Evolutionary conservation across 192 early-diverging fungal species (phyloP), one percentile per base, ranked within the genome.

Genomic region (Coemansia sp.): DNA sequence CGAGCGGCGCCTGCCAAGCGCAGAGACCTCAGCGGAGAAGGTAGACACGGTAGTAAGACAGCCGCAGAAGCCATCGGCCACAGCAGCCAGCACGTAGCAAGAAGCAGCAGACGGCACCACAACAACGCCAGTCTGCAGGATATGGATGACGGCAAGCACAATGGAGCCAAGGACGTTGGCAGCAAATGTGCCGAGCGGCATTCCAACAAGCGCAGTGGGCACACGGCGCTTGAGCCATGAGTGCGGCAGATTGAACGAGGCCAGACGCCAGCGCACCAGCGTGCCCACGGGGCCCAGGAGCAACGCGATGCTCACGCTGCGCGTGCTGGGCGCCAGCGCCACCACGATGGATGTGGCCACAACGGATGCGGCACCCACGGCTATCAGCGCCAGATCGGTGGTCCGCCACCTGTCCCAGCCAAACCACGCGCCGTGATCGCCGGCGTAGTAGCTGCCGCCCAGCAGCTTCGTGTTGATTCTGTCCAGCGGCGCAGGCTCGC

Each of bases 21-120:
- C 37, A 10, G 56, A 58, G 1, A 88, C 9, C 62, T 90, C 89
- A 21, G 73, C 74, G 2, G 78, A 73, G 62, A 84, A 87, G 8
- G 88, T 90, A 37, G 89, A 90, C n/a, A 90, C 71, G 0, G 89
- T 90, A 5, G 89, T 88, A 42, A 90, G 64, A 47, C 89, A 90
- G 60, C 89, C 89, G 63, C 89, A 89, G 63, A 90, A 88, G 6
- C 89, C 87, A 9, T 81, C 77, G 7, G 75, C 66, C 41, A 88
- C 62, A 3, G 77, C 84, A 37, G 66, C 65, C 39, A 82, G 55
- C 15, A 77, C 73, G 42, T 77, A 66, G 67, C 80, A 83, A n/a
- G 66, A 60, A 6, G 72, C 58, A 19, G 3, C 41, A 0, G 80
- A 77, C 21, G 80, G 76, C 3, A 61, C 37, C 65, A 78, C 68